These are phyloP conservation scores for Ophiostoma sp. DNA, from an alignment of 2,329 filamentous ascomycete species.

Conservation along the genomic window DNA sequence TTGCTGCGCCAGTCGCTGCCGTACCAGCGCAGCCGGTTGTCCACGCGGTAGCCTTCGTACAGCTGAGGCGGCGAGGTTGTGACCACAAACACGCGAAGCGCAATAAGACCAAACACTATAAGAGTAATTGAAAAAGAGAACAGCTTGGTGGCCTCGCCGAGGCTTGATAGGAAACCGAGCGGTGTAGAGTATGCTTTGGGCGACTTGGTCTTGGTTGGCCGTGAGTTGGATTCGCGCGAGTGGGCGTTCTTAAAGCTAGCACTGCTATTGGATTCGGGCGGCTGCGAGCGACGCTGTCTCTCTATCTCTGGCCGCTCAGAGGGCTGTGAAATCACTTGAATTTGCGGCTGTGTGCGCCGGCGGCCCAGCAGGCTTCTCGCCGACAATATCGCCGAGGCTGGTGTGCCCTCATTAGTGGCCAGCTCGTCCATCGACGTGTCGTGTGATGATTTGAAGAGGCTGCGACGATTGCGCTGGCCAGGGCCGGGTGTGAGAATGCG, in stretches of 20 bases:
- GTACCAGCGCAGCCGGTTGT: constrained; percentile 30
- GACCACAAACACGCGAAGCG: constrained; percentile 26
- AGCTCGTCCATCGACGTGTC: constrained; percentile 22
- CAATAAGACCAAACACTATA: constrained; percentile 22
- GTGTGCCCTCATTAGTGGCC: constrained; percentile 17
- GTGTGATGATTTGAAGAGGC: constrained; percentile 10
- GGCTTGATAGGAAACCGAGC: neutral
- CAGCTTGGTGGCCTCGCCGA: constrained; percentile 14
- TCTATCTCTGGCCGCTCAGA: constrained; percentile 11
- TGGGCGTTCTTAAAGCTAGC: neutral
- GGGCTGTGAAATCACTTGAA: neutral
- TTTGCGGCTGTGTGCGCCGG: constrained; percentile 6
- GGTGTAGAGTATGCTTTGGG: neutral
- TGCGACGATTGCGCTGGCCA: constrained; percentile 11
- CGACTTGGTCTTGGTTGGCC: neutral
- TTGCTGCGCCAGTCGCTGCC: constrained; percentile 29
- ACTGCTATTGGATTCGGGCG: neutral
- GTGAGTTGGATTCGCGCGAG: neutral
- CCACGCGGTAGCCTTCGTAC: constrained; percentile 27
- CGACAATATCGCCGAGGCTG: constrained; percentile 15
- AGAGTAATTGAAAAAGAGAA: constrained; percentile 25
- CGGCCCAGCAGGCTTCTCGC: constrained; percentile 18
- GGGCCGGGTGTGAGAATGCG: constrained; percentile 23
- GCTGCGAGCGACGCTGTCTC: constrained; percentile 7
- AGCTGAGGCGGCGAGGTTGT: constrained; percentile 24